Percentiles rank a stretch among this genome's conserved stretches.
These are phyloP conservation scores for Aspergillus japonicus DNA, from an alignment of 2,329 filamentous ascomycete genomes.

Conservation along the genomic window DNA sequence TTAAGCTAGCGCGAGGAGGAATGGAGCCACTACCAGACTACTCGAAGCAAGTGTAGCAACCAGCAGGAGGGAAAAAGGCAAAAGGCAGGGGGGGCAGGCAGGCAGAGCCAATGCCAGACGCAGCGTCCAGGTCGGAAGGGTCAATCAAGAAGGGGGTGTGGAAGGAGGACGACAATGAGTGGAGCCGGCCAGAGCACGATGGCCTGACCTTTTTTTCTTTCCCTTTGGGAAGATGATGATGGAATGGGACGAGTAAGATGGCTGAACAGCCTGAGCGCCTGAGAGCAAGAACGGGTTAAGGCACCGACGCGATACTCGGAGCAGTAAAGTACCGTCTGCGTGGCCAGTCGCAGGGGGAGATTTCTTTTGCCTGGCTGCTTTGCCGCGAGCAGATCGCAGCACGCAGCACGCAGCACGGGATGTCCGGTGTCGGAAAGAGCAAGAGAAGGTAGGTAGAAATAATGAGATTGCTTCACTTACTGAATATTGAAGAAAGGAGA, in stretches of 20 bases:
- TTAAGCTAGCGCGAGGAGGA: slow-evolving; percentile 11
- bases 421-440: slow-evolving; percentile 19
- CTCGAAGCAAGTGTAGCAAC: slow-evolving; percentile 7
- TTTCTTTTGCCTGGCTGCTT: slow-evolving; percentile 3
- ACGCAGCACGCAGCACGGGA: neutral
- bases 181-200: slow-evolving; percentile 28
- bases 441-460: neutral
- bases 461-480: neutral
- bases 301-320: slow-evolving; percentile 14
- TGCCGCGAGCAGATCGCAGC: slow-evolving; percentile 17
- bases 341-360: slow-evolving; percentile 1
- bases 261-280: slow-evolving; percentile 25
- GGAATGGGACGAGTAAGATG: slow-evolving; percentile 9
- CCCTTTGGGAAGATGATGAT: neutral
- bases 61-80: slow-evolving; percentile 22
- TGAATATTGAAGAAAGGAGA: neutral
- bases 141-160: neutral
- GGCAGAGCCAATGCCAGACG: slow-evolving; percentile 30
- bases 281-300: slow-evolving; percentile 15
- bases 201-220: slow-evolving; percentile 25
- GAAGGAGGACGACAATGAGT: slow-evolving; percentile 15
- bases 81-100: slow-evolving; percentile 22
- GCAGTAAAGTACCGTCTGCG: neutral
- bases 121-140: slow-evolving; percentile 23
- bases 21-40: slow-evolving; percentile 9